phyloP scores from a whole-genome alignment of 2,329 filamentous ascomycete species.

The Botrytis byssoidea region DNA sequence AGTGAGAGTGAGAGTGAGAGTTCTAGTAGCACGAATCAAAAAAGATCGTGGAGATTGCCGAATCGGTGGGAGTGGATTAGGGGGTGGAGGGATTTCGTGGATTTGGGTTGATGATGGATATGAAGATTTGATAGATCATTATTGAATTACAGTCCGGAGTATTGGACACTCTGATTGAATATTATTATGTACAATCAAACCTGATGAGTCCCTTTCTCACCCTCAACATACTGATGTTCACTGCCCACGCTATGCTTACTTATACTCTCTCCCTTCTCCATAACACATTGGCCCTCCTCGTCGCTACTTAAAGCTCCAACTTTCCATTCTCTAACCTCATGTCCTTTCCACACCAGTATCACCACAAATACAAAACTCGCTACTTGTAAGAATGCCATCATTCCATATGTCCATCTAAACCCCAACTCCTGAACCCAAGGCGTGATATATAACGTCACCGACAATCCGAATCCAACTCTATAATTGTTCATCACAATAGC shows the following conservation, averaged over 20 bases:
- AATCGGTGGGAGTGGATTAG: background rate
- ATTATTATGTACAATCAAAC: background rate
- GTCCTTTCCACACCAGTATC: constrained; percentile 38
- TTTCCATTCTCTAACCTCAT: constrained; percentile 27
- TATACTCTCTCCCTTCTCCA: constrained; percentile 16
- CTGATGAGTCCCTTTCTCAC: background rate
- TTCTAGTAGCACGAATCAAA: background rate
- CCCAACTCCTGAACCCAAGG: constrained; percentile 41
- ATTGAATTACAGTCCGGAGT: too few species aligned
- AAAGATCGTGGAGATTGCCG: background rate
- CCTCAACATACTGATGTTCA: background rate
- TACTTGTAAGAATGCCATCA: constrained; percentile 43
- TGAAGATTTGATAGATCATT: too few species aligned
- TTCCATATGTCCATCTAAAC: constrained; percentile 44
- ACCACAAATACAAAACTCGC: constrained; percentile 34
- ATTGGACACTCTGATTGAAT: background rate
- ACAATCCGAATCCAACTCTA: constrained; percentile 42
- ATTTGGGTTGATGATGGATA: background rate
- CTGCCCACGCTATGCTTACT: background rate
- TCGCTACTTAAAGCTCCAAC: constrained; percentile 26
- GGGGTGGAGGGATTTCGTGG: background rate
- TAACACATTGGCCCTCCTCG: constrained; percentile 36
- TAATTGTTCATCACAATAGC: constrained; percentile 40
- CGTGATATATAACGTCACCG: constrained; percentile 43
- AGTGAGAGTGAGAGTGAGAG: background rate